phyloP scores from a whole-genome alignment of 2,329 filamentous ascomycete species.

The Colletotrichum trifolii region DNA sequence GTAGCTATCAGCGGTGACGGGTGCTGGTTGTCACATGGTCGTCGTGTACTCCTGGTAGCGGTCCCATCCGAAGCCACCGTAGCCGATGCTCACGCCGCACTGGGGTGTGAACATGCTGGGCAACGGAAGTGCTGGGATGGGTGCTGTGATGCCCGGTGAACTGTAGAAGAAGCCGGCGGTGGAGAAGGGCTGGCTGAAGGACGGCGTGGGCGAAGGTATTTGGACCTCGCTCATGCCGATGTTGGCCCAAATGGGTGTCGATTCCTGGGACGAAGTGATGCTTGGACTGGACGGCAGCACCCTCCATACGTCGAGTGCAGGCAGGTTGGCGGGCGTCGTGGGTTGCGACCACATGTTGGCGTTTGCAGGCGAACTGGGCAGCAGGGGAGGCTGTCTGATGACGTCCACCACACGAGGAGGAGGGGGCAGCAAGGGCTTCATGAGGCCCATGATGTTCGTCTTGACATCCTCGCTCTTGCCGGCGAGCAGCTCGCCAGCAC shows the following conservation, averaged over 20 bases:
- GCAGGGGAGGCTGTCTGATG: conserved; percentile 84
- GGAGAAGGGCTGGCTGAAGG: conserved; percentile 82
- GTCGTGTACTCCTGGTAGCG: conserved; percentile 86
- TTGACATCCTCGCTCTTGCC: conserved; percentile 96
- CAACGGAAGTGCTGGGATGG: conserved; percentile 81
- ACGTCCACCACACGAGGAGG: conserved; percentile 91
- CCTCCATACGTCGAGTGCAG: conserved; percentile 87
- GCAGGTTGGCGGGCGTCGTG: conserved; percentile 71
- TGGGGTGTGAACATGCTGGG: conserved; percentile 88
- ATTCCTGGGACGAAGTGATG: conserved; percentile 79
- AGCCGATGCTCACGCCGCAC: conserved; percentile 83
- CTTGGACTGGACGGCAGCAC: conserved; percentile 90
- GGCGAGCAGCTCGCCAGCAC: conserved; percentile 90
- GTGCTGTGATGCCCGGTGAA: conserved; percentile 78
- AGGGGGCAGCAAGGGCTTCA: conserved; percentile 87
- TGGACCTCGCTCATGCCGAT: conserved; percentile 80
- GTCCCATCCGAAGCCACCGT: conserved; percentile 86
- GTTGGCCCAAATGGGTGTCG: conserved; percentile 81
- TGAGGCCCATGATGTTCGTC: conserved; percentile 82
- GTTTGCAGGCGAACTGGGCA: conserved; percentile 82
- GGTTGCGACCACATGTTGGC: conserved; percentile 81
- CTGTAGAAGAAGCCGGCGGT: conserved; percentile 83
- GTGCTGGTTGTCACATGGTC: conserved; percentile 81
- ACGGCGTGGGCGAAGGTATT: conserved; percentile 81
- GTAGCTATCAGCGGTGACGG: conserved; percentile 57